A percentile compares a stretch with the other conserved stretches of the same genome.
These are phyloP conservation scores for Neurospora sp. DNA, from an alignment of 495 filamentous ascomycete genomes.

Conservation along the genomic window DNA sequence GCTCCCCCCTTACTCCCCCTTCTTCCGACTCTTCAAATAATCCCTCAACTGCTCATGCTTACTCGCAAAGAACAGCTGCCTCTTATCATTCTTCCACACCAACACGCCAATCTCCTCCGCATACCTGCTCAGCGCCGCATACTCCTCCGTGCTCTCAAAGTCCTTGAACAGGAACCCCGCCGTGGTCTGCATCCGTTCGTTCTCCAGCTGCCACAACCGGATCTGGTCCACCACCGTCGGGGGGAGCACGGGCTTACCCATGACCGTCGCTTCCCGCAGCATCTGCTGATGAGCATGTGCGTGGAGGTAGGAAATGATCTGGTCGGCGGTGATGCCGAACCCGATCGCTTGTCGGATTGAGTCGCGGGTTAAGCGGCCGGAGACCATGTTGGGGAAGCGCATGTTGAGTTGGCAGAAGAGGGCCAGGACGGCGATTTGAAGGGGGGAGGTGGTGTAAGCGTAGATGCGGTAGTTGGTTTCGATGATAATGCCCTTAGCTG, in stretches of 20 bases:
- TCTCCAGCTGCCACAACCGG: slow-evolving; percentile 92
- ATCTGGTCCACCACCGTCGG: slow-evolving; percentile 98
- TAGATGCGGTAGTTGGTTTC: slow-evolving; percentile 99
- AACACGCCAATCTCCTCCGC: slow-evolving; percentile 89
- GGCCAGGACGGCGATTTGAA: slow-evolving; percentile 88
- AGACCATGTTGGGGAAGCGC: slow-evolving; percentile 85
- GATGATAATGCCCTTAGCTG: slow-evolving; percentile 72
- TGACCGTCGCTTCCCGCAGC: slow-evolving; percentile 50
- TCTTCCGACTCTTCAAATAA: slow-evolving; percentile 60
- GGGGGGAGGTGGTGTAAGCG: slow-evolving; percentile 84
- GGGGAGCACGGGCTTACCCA: slow-evolving; percentile 60
- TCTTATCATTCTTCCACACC: slow-evolving; percentile 70
- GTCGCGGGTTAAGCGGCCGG: slow-evolving; percentile 76
- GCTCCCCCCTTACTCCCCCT: slow-evolving; percentile 17
- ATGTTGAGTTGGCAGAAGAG: slow-evolving; percentile 78
- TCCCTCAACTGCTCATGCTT: slow-evolving; percentile 73
- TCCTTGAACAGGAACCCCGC: slow-evolving; percentile 83
- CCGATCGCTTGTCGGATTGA: slow-evolving; percentile 78
- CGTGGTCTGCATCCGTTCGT: slow-evolving; percentile 78
- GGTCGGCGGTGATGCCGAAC: slow-evolving; percentile 86
- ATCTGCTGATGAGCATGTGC: slow-evolving; percentile 91
- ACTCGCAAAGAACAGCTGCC: slow-evolving; percentile 78
- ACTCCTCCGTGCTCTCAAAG: slow-evolving; percentile 67
- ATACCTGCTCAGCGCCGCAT: slow-evolving; percentile 61
- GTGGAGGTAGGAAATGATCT: slow-evolving; percentile 82